These are phyloP conservation scores for Aspergillus caelatus DNA, from an alignment of 2,329 filamentous ascomycete genomes.

Conservation along the genomic window DNA sequence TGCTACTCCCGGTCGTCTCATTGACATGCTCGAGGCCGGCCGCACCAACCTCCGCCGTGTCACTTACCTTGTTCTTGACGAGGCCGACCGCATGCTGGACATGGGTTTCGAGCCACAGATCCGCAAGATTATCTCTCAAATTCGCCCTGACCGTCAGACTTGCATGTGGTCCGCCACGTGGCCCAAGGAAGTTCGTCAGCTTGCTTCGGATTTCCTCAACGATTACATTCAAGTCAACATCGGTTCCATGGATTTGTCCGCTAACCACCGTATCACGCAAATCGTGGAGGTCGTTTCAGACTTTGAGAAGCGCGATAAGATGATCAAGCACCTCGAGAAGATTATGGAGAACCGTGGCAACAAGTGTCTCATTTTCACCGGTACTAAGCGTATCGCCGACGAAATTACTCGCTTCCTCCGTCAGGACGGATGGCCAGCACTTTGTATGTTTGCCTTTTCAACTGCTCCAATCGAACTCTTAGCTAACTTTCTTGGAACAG, in stretches of 20 bases:
- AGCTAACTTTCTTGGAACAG: constrained; percentile 54
- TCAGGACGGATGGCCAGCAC: constrained; percentile 95
- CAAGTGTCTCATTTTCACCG: constrained; percentile 93
- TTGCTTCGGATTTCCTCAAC: constrained; percentile 86
- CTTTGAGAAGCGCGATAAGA: constrained; percentile 95
- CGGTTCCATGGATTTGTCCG: constrained; percentile 90
- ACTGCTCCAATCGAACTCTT: constrained; percentile 22
- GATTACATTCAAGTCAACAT: constrained; percentile 99
- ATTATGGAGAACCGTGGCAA: constrained; percentile 96
- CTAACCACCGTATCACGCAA: constrained; percentile 97
- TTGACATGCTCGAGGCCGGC: constrained; percentile 97
- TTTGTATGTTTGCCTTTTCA: constrained; percentile 66
- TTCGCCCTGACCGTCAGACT: constrained; percentile 96
- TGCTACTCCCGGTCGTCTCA: constrained; percentile 94
- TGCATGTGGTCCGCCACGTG: constrained; percentile 99
- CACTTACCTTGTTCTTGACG: constrained; percentile 96
- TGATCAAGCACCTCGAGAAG: constrained; percentile 97
- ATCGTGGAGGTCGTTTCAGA: constrained; percentile 95
- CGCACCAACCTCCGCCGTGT: constrained; percentile 98
- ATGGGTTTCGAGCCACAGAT: constrained; percentile 99
- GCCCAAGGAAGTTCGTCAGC: constrained; percentile 95
- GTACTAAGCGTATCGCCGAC: constrained; percentile 87
- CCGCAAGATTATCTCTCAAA: constrained; percentile 96
- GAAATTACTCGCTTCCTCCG: constrained; percentile 97
- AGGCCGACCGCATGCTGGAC: constrained; percentile 99